Conservation (phyloP, 306 rosid genomes). For the Acacia acuminata region DNA sequence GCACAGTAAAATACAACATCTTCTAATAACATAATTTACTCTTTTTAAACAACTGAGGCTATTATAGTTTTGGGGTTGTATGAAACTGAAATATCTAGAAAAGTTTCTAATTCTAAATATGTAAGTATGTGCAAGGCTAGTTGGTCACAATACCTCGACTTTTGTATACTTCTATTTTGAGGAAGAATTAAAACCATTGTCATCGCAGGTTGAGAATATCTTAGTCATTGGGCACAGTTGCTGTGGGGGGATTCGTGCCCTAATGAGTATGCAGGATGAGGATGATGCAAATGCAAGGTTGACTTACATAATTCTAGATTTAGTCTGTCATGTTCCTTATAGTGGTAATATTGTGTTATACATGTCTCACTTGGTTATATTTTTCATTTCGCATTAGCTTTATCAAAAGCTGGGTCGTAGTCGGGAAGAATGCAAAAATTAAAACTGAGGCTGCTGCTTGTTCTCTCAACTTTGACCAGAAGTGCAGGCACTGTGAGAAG, state of each 20-base stretch:
- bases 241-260: conserved; percentile 98
- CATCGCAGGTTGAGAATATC: conserved; percentile 79
- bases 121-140: not conserved
- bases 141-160: not conserved
- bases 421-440: conserved; percentile 71
- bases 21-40: not conserved
- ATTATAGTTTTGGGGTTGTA: not conserved
- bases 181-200: not conserved
- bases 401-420: conserved; percentile 79
- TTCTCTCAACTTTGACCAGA: conserved; percentile 71
- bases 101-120: conserved; percentile 3
- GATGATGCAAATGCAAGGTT: conserved; percentile 69
- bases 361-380: conserved; percentile 34
- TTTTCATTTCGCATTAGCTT: conserved; percentile 46
- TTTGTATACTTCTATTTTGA: conserved; percentile 4
- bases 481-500: conserved; percentile 94
- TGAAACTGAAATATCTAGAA: conserved; percentile 7
- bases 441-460: conserved; percentile 75
- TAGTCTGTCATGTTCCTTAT: conserved; percentile 20
- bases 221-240: conserved; percentile 94
- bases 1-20: not conserved
- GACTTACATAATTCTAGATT: conserved; percentile 20
- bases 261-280: conserved; percentile 86
- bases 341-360: conserved; percentile 1
- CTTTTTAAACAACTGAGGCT: not conserved